Conservation (phyloP, 352 stramenopile genomes). For the Peronospora destructor region DNA sequence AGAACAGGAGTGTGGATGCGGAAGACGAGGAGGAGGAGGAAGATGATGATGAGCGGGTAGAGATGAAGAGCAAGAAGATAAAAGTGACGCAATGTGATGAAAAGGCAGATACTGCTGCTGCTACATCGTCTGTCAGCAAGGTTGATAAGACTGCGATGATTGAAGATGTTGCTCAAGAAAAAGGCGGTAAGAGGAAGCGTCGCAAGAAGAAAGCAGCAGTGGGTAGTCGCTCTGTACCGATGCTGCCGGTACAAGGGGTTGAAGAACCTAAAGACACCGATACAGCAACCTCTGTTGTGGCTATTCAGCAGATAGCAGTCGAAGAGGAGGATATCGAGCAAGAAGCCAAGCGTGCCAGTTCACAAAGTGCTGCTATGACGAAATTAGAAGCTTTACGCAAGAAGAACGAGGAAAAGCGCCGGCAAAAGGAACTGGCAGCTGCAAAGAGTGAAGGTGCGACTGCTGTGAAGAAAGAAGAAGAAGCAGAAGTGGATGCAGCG, state of each 20-base stretch:
- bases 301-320: constrained; percentile 4
- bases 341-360: constrained; percentile 24
- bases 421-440: constrained; percentile 27
- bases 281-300: constrained; percentile 3
- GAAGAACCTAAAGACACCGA: not conserved
- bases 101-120: constrained; percentile 8
- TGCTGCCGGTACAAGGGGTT: constrained; percentile 12
- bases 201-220: constrained; percentile 29
- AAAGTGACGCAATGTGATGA: constrained; percentile 14
- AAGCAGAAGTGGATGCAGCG: constrained; percentile 18
- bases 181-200: constrained; percentile 25
- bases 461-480: constrained; percentile 16
- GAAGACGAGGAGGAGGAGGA: constrained; percentile 16
- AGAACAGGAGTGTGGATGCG: constrained; percentile 13
- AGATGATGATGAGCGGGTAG: constrained; percentile 8
- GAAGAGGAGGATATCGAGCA: constrained; percentile 17
- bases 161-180: constrained; percentile 4
- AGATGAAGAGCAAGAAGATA: constrained; percentile 19
- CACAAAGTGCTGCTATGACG: constrained; percentile 63
- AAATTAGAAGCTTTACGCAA: constrained; percentile 57
- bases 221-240: constrained; percentile 22
- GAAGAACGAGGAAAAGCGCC: constrained; percentile 77
- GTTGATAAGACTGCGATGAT: constrained; percentile 1
- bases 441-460: constrained; percentile 3
- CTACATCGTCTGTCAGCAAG: constrained; percentile 4